Evolutionary conservation across 73 alveolate species (phyloP).

Genomic region (Effrenium voratum): DNA sequence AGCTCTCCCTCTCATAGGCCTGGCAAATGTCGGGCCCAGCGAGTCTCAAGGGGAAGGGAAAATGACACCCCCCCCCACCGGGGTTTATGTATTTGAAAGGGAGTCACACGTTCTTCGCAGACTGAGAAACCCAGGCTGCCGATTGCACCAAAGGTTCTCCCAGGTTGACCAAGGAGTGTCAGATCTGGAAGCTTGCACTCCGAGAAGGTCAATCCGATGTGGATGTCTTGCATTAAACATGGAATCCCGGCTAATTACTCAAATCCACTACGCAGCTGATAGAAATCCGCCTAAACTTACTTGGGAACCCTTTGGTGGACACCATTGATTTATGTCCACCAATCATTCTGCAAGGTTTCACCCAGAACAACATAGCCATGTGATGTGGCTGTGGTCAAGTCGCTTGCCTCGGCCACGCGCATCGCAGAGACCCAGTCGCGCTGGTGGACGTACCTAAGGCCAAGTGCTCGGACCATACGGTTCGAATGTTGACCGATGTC

Average conservation of each 20-base stretch:
- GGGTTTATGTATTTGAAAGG: not conserved
- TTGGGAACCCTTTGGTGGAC: no score
- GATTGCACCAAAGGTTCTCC: no score
- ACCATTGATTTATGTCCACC: not conserved
- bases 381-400: slow-evolving; percentile 97
- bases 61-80: not conserved
- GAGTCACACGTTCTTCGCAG: no score
- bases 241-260: no score
- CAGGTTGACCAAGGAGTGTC: no score
- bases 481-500: no score
- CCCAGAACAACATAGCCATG: not conserved
- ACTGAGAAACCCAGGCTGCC: no score
- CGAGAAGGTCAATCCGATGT: no score
- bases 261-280: no score
- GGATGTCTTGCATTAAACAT: no score
- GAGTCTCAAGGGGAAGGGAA: not conserved
- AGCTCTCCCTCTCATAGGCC: slow-evolving; percentile 83
- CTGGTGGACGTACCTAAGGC: slow-evolving; percentile 97
- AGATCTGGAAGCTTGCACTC: no score
- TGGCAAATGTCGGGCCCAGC: not conserved
- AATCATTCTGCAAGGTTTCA: not conserved
- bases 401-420: slow-evolving; percentile 98
- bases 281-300: no score
- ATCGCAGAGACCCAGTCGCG: slow-evolving; percentile 99
- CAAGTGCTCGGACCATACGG: not conserved